These are phyloP conservation scores for Cryphonectria japonica DNA, from an alignment of 2,329 filamentous ascomycete species.

Conservation along the genomic window DNA sequence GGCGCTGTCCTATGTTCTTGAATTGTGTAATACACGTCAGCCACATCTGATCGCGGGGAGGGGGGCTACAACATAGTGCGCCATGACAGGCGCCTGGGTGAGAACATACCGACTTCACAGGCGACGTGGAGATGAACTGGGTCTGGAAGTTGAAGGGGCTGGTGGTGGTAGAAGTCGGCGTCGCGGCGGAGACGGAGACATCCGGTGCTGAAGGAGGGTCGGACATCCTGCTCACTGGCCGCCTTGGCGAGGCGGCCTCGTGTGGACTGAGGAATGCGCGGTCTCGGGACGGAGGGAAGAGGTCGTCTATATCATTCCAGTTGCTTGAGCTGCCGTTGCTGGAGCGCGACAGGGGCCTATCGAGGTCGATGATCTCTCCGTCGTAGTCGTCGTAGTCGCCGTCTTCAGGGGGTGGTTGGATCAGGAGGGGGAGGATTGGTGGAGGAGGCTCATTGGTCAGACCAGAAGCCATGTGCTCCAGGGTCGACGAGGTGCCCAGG, in stretches of 20 bases:
- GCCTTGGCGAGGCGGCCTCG: slow-evolving; percentile 33
- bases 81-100: neutral
- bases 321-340: slow-evolving; percentile 29
- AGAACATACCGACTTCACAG: slow-evolving; percentile 73
- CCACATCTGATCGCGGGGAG: neutral
- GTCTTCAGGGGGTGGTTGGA: slow-evolving; percentile 48
- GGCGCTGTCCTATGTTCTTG: slow-evolving; percentile 85
- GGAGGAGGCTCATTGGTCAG: slow-evolving; percentile 65
- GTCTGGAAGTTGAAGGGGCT: slow-evolving; percentile 97
- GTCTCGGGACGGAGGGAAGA: slow-evolving; percentile 20
- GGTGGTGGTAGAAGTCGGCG: slow-evolving; percentile 34
- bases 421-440: slow-evolving; percentile 63
- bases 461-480: slow-evolving; percentile 58
- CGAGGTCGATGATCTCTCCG: slow-evolving; percentile 34
- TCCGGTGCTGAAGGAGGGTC: slow-evolving; percentile 34
- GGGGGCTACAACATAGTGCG: neutral
- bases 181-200: slow-evolving; percentile 35
- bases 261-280: slow-evolving; percentile 36
- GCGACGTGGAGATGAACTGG: slow-evolving; percentile 72
- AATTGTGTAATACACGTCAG: neutral
- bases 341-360: slow-evolving; percentile 33
- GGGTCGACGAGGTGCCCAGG: slow-evolving; percentile 4
- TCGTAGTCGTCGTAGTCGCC: slow-evolving; percentile 36
- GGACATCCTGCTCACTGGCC: slow-evolving; percentile 41
- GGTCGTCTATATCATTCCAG: slow-evolving; percentile 29